Conservation (phyloP, 2,329 filamentous ascomycete genomes). For the Trichoderma arundinaceum region DNA sequence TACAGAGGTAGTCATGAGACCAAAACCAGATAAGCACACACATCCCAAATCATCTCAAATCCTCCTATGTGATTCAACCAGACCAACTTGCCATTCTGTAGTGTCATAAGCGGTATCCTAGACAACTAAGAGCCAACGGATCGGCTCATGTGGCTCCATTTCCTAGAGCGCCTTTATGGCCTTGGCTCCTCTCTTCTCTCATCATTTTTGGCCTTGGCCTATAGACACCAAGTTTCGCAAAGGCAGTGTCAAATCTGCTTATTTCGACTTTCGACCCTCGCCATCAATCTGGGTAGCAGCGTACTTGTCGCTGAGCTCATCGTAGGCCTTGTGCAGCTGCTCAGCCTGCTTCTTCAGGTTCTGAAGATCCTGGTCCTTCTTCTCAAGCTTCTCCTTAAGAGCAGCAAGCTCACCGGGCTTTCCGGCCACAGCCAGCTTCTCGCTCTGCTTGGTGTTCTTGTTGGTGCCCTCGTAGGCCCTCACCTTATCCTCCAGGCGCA, state of each 20-base stretch:
- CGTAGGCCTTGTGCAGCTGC: constrained; percentile 83
- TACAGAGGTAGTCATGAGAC: constrained; percentile 22
- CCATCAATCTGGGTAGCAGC: constrained; percentile 59
- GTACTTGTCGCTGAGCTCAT: constrained; percentile 83
- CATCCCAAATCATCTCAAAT: background rate
- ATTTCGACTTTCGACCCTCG: constrained; percentile 62
- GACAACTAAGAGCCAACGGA: background rate
- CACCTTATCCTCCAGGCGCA: constrained; percentile 89
- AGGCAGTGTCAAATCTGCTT: constrained; percentile 8
- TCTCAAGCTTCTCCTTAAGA: constrained; percentile 73
- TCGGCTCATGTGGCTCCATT: background rate
- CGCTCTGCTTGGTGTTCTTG: constrained; percentile 67
- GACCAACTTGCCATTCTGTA: background rate
- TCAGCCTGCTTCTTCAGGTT: constrained; percentile 91
- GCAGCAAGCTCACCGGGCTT: constrained; percentile 75
- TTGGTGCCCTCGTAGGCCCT: constrained; percentile 72
- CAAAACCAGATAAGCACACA: constrained; percentile 12
- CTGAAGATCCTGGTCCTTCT: constrained; percentile 83
- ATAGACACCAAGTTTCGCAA: background rate
- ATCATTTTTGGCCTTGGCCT: background rate
- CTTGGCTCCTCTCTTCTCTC: background rate
- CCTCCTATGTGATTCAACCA: background rate
- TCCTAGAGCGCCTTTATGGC: background rate
- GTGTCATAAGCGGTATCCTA: background rate
- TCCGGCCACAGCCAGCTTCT: constrained; percentile 74